Conservation (phyloP, 306 rosid genomes). For the Hippophae tibetana region DNA sequence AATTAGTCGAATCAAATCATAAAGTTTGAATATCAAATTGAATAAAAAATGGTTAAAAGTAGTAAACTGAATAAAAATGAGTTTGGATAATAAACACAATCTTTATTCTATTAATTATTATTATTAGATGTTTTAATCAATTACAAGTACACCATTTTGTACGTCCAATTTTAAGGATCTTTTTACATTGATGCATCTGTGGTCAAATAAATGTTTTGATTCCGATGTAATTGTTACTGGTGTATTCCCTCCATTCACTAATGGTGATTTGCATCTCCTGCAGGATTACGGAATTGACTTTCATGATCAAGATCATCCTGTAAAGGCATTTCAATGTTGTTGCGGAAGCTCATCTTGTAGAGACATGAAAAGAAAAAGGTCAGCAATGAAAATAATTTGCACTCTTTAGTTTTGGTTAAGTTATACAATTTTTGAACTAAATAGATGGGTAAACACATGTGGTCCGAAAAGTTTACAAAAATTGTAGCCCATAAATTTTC, state of each 20-base stretch:
- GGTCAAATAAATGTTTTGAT: neutral
- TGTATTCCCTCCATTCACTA: neutral
- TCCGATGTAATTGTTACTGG: neutral
- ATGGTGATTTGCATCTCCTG: conserved; percentile 7
- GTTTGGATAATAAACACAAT: too few species aligned
- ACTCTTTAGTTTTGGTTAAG: neutral
- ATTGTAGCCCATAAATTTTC: too few species aligned
- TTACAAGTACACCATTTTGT: too few species aligned
- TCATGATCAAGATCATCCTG: conserved; percentile 58
- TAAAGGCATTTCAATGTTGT: conserved; percentile 62
- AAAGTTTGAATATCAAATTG: too few species aligned
- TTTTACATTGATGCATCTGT: too few species aligned
- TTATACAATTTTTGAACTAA: neutral
- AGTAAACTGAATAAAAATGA: too few species aligned
- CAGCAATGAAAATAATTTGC: conserved; percentile 3
- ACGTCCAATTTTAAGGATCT: too few species aligned
- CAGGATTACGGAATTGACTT: conserved; percentile 92
- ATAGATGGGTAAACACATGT: neutral
- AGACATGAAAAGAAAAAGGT: conserved; percentile 40
- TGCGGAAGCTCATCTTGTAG: conserved; percentile 72
- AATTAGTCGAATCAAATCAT: too few species aligned
- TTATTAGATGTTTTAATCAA: too few species aligned
- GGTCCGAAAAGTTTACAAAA: too few species aligned
- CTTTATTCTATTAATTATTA: too few species aligned
- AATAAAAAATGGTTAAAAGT: too few species aligned